These are phyloP conservation scores for Ogataea corticis DNA, from an alignment of 805 yeast genomes.

Conservation along the genomic window DNA sequence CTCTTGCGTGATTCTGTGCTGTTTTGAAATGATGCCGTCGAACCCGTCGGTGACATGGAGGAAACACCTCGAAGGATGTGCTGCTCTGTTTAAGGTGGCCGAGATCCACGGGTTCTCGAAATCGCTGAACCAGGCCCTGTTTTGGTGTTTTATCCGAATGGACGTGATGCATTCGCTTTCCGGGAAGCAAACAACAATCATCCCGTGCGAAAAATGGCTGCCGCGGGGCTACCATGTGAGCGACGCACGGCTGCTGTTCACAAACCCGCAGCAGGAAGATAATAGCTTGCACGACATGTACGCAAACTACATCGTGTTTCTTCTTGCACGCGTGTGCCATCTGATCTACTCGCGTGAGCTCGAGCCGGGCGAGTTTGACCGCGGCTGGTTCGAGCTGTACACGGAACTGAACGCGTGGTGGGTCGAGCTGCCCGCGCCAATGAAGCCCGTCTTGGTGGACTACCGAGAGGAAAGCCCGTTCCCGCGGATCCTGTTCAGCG, in stretches of 20 bases:
- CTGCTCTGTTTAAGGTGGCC: conserved; percentile 37
- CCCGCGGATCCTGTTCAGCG: conserved; percentile 39
- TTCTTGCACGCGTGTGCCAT: conserved; percentile 39
- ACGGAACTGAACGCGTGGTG: conserved; percentile 40
- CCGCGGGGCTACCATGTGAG: conserved; percentile 27
- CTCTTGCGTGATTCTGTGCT: conserved; percentile 33
- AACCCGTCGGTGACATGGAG: conserved; percentile 41
- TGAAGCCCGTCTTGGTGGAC: conserved; percentile 32
- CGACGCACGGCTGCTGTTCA: conserved; percentile 27
- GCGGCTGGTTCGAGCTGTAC: conserved; percentile 41
- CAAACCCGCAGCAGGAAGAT: conserved; percentile 12
- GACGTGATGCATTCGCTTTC: conserved; percentile 42
- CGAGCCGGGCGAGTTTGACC: conserved; percentile 30
- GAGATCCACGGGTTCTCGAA: conserved; percentile 41
- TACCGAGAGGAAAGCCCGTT: conserved; percentile 35
- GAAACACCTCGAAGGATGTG: conserved; percentile 44
- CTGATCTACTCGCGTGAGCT: conserved; percentile 27
- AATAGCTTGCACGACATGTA: conserved; percentile 32
- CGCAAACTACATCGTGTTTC: conserved; percentile 42
- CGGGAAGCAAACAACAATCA: conserved; percentile 40
- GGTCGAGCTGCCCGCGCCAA: conserved; percentile 32
- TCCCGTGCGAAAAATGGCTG: conserved; percentile 38
- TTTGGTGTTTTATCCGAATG: conserved; percentile 47
- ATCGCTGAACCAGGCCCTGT: conserved; percentile 37
- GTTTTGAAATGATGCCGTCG: conserved; percentile 43